Conservation (phyloP, 2,329 filamentous ascomycete species). For the Mycosphaerelloides madeirae region DNA sequence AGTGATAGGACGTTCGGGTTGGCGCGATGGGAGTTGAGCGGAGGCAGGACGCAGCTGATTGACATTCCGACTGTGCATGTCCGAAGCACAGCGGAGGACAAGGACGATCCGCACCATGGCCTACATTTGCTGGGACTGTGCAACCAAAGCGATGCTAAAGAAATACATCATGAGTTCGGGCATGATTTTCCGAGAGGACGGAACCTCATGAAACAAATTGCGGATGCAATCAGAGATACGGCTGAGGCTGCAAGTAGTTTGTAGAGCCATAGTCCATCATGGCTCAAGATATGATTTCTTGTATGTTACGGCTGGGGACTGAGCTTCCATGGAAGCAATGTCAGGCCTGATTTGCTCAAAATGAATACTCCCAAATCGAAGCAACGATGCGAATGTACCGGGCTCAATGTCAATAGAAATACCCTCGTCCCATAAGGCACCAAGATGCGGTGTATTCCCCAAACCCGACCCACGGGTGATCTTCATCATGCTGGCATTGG, state of each 20-base stretch:
- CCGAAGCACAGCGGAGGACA: constrained; percentile 8
- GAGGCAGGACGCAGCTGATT: constrained; percentile 5
- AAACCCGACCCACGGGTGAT: constrained; percentile 26
- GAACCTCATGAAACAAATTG: constrained; percentile 12
- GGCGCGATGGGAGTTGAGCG: constrained; percentile 4
- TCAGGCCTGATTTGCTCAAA: constrained; percentile 22
- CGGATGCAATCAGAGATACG: constrained; percentile 7
- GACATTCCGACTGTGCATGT: constrained; percentile 14
- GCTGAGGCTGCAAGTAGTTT: constrained; percentile 2
- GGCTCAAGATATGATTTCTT: neutral
- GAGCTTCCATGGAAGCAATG: neutral
- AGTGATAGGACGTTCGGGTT: constrained; percentile 11
- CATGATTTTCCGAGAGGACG: constrained; percentile 13
- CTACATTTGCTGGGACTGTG: constrained; percentile 13
- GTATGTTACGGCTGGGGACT: neutral
- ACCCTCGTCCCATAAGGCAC: constrained; percentile 27
- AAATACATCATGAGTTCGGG: constrained; percentile 10
- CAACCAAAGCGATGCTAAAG: constrained; percentile 6
- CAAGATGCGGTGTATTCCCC: constrained; percentile 16
- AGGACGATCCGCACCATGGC: constrained; percentile 13
- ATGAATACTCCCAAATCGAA: constrained; percentile 27
- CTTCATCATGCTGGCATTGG: constrained; percentile 23
- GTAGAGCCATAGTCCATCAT: neutral
- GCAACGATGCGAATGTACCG: constrained; percentile 28
- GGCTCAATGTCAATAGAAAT: constrained; percentile 21